Conservation (phyloP, 306 rosid species). For the Ochetophila trinervis region DNA sequence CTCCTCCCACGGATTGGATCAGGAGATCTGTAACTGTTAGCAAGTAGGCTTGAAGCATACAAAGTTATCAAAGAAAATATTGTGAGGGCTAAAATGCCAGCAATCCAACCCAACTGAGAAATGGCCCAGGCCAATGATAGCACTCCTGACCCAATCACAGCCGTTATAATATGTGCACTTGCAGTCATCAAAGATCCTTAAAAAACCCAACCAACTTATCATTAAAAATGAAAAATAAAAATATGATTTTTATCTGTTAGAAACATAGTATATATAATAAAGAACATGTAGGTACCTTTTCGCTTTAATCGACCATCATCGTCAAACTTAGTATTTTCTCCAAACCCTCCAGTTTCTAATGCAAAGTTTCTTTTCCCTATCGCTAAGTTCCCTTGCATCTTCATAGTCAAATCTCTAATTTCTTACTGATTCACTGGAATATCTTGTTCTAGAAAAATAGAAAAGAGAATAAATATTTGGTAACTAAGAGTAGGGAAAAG, state of each 20-base stretch:
- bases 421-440: background rate
- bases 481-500: no score
- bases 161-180: constrained; percentile 75
- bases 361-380: background rate
- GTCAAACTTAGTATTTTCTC: constrained; percentile 23
- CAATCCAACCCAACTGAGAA: constrained; percentile 84
- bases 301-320: constrained; percentile 71
- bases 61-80: constrained; percentile 57
- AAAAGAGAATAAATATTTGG: background rate
- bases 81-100: constrained; percentile 52
- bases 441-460: background rate
- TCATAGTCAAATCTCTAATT: background rate
- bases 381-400: no score
- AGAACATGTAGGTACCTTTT: constrained; percentile 33
- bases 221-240: background rate
- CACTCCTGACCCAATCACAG: constrained; percentile 84
- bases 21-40: constrained; percentile 51
- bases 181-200: constrained; percentile 63
- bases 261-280: no score
- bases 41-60: constrained; percentile 62
- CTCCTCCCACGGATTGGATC: constrained; percentile 54
- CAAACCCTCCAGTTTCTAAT: background rate
- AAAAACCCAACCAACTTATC: background rate
- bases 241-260: background rate
- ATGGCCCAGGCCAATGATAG: constrained; percentile 73